Evolutionary conservation across 257 asterid species (phyloP).

Genomic region (Asclepias syriaca): DNA sequence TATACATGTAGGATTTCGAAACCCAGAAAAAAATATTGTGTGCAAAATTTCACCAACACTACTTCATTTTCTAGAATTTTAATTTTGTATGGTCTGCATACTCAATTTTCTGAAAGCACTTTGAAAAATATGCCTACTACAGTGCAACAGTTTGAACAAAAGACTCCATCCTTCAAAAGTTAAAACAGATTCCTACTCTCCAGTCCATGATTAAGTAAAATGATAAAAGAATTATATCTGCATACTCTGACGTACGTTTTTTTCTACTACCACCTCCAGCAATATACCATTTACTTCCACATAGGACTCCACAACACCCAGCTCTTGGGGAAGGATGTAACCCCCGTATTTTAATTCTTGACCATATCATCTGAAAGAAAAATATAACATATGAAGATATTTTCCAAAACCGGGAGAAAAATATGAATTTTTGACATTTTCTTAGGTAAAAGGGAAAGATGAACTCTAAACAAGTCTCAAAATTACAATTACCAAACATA

Average conservation of each 20-base stretch:
- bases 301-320: conserved; percentile 94
- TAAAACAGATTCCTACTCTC: not conserved
- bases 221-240: not conserved
- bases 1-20: not conserved
- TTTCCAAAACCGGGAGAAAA: not conserved
- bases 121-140: not conserved
- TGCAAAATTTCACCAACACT: not conserved
- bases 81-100: not conserved
- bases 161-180: not conserved
- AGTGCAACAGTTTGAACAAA: not conserved
- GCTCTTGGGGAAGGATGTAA: conserved; percentile 98
- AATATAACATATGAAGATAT: not conserved
- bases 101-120: not conserved
- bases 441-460: not conserved
- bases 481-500: conserved; percentile 10
- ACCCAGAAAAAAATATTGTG: conserved; percentile 3
- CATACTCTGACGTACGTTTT: conserved; percentile 47
- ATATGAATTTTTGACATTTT: not conserved
- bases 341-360: conserved; percentile 76
- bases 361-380: conserved; percentile 85
- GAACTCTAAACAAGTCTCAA: not conserved
- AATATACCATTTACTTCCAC: conserved; percentile 93
- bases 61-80: not conserved
- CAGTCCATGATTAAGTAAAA: not conserved
- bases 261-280: conserved; percentile 97